A percentile compares a stretch with the other conserved stretches of the same genome.
Conservation (phyloP, 208 protist species). For the Endotrypanum monterogeii region DNA sequence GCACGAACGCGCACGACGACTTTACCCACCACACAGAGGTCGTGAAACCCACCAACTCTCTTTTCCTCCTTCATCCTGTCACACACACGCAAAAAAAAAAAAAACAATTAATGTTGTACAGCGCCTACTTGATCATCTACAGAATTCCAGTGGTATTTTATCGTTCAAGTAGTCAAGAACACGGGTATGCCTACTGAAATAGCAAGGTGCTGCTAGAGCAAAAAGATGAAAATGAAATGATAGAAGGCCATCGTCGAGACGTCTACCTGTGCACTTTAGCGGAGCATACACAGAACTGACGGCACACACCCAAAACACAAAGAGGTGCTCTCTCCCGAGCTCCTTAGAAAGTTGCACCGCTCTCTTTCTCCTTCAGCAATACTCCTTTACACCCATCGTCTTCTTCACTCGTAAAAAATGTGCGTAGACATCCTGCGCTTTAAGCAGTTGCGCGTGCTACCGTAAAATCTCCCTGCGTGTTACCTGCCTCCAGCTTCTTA, state of each 20-base stretch:
- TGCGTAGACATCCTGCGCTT: background rate
- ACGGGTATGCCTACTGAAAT: too few relatives aligned
- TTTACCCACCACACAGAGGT: background rate
- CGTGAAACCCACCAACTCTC: background rate
- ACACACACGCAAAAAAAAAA: background rate
- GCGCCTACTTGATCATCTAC: slow-evolving; percentile 1
- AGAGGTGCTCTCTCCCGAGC: background rate
- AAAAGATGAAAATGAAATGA: background rate
- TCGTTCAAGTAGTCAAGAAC: background rate
- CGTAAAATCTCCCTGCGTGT: slow-evolving; percentile 15
- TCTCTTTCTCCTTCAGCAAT: too few relatives aligned
- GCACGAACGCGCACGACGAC: background rate
- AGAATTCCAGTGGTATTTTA: background rate
- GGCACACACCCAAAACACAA: too few relatives aligned
- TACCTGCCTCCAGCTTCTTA: slow-evolving; percentile 28
- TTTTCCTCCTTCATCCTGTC: background rate
- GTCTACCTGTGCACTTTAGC: background rate
- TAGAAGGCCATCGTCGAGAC: background rate
- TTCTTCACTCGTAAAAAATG: background rate
- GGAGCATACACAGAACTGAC: background rate
- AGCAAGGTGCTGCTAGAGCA: background rate
- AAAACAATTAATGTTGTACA: background rate
- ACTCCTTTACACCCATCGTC: background rate
- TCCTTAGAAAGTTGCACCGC: background rate
- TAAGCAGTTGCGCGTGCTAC: slow-evolving; percentile 20